These are phyloP conservation scores for carrot (Daucus carota) DNA, from an alignment of 129 eudicot genomes.

Conservation along the genomic window DH1_v3.0 NC_030381.2:32492001-32492500, in stretches of 20 bases:
- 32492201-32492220: no score
- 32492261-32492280: neutral
- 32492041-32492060: neutral
- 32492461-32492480: neutral
- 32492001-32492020: neutral
- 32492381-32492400: neutral
- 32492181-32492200: no score
- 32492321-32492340: neutral
- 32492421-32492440: slow-evolving; percentile 2
- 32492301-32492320: slow-evolving; percentile 2
- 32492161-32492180: no score
- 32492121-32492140: no score
- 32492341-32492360: neutral
- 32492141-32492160: no score
- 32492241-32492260: neutral
- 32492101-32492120: no score
- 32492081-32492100: no score
- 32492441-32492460: neutral
- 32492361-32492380: slow-evolving; percentile 3
- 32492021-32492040: neutral
- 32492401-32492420: neutral
- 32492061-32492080: neutral
- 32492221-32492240: neutral
- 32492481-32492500: neutral
- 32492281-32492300: neutral